Percentiles rank a stretch among this genome's conserved stretches.
phyloP scores from a whole-genome alignment of 768 basidiomycete genomes.

The Suillus subalutaceus region DNA sequence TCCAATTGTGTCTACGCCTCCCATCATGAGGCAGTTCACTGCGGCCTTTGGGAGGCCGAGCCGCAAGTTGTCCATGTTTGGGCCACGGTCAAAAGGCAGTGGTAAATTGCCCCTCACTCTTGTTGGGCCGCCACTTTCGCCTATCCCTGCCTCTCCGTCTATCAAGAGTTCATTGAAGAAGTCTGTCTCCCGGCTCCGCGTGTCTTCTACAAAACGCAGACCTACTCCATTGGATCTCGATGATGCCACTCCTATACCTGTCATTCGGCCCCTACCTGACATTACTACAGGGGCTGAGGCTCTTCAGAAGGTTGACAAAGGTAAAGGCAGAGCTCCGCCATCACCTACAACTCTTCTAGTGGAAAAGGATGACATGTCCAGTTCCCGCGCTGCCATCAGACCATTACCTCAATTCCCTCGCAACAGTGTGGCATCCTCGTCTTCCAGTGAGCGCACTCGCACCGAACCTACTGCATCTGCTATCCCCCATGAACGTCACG shows the following conservation, averaged over 20 bases:
- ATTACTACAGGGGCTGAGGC: neutral
- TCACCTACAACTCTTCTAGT: constrained; percentile 10
- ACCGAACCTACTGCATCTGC: neutral
- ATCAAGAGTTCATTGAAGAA: constrained; percentile 11
- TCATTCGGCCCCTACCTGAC: constrained; percentile 7
- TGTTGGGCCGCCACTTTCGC: constrained; percentile 1
- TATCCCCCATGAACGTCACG: neutral
- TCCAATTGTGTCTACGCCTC: neutral
- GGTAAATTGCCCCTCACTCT: constrained; percentile 16
- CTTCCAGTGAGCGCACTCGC: neutral
- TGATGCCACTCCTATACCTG: neutral
- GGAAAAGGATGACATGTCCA: constrained; percentile 7
- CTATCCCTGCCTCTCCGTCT: neutral
- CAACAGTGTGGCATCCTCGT: neutral
- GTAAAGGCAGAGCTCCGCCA: constrained; percentile 13
- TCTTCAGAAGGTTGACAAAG: constrained; percentile 15
- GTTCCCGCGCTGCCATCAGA: constrained; percentile 4
- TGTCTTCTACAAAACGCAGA: constrained; percentile 9
- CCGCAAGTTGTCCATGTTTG: constrained; percentile 4
- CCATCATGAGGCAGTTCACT: constrained; percentile 6
- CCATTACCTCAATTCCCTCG: constrained; percentile 15
- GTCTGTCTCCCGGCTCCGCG: constrained; percentile 16
- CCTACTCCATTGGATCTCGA: constrained; percentile 5
- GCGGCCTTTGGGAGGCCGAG: constrained; percentile 1
- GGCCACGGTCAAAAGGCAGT: constrained; percentile 1